Evolutionary conservation across 805 yeast genomes (phyloP), one percentile per base, ranked within the genome.

Genomic region (Candida mattraensis): DNA sequence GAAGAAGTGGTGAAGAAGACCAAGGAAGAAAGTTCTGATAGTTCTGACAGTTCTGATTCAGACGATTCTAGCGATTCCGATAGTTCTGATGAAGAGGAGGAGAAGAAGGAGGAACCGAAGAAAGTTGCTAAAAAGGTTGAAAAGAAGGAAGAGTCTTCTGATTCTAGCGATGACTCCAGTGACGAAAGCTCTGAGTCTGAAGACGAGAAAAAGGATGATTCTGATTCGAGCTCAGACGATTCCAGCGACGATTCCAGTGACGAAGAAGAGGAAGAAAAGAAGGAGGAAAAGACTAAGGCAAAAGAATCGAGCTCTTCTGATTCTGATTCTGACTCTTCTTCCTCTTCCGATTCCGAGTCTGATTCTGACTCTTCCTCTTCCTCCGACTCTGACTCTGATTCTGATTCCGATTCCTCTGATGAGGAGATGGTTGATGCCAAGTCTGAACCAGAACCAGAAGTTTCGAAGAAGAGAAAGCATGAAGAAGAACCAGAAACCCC

Each of bases 401-500:
- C 61, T 21, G 51, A 43, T n/a, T 46, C 46, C 22, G 52, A 49
- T 30, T 43, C 53, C 18, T 54, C 53, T 28, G n/a, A n/a, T n/a
- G n/a, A n/a, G n/a, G n/a, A n/a, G n/a, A n/a, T n/a, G n/a, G n/a
- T n/a, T n/a, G n/a, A n/a, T n/a, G 51, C 63, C 17, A 28, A 27
- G 42, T 44, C 44, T 18, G 29, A 39, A 30, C 18, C 28, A 30
- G 28, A 35, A 10, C 5, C 34, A 14, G 55, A 40, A 22, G 29
- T 30, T 9, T 31, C 72, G 15, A 62, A 63, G 40, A 69, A 68
- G 53, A 73, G 69, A 38, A 72, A 64, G 42, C 63, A 61, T 28
- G 70, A 64, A 37, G 61, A 57, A 38, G 62, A 59, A 46, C 61
- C 66, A 41, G 67, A 67, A 43, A 57, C 70, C 24, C 64, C 66